Percentiles rank a stretch among this genome's conserved stretches.
phyloP scores from a whole-genome alignment of 108 stramenopile genomes.

The Chaetoceros muelleri region DNA sequence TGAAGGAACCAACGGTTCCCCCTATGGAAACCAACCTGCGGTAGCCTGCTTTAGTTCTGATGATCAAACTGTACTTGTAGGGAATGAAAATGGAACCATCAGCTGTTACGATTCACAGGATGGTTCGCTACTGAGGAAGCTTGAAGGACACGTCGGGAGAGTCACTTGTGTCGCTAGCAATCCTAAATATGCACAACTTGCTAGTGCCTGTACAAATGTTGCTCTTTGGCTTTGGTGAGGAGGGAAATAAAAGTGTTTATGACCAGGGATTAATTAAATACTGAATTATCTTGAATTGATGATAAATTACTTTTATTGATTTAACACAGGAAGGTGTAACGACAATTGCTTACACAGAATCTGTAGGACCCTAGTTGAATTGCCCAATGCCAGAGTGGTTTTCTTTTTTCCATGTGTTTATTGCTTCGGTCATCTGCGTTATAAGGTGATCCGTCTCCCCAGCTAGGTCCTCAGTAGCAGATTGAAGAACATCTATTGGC shows the following conservation, averaged over 20 bases:
- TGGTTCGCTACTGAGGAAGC: constrained; percentile 36
- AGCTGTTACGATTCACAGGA: constrained; percentile 48
- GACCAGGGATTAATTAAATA: no score
- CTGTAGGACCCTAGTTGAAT: neutral
- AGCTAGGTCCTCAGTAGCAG: constrained; percentile 79
- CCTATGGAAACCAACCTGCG: constrained; percentile 10
- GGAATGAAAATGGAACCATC: constrained; percentile 54
- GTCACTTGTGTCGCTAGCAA: constrained; percentile 48
- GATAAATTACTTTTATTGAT: no score
- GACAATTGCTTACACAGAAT: no score
- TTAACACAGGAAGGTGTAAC: no score
- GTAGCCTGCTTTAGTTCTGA: constrained; percentile 63
- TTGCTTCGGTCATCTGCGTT: constrained; percentile 57
- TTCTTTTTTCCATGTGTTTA: constrained; percentile 68
- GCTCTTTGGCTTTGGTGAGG: constrained; percentile 61
- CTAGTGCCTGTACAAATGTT: constrained; percentile 51
- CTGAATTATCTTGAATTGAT: no score
- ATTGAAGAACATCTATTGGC: constrained; percentile 58
- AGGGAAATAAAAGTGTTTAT: no score
- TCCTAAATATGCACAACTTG: constrained; percentile 64
- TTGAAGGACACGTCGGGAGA: constrained; percentile 46
- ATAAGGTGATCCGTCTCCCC: constrained; percentile 84
- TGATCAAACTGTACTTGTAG: constrained; percentile 47
- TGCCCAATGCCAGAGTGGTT: constrained; percentile 39
- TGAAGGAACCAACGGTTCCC: constrained; percentile 11